Evolutionary conservation across 352 stramenopile species (phyloP), one percentile per base, ranked within the genome.

Genomic region (Phytophthora fragariaefolia): DNA sequence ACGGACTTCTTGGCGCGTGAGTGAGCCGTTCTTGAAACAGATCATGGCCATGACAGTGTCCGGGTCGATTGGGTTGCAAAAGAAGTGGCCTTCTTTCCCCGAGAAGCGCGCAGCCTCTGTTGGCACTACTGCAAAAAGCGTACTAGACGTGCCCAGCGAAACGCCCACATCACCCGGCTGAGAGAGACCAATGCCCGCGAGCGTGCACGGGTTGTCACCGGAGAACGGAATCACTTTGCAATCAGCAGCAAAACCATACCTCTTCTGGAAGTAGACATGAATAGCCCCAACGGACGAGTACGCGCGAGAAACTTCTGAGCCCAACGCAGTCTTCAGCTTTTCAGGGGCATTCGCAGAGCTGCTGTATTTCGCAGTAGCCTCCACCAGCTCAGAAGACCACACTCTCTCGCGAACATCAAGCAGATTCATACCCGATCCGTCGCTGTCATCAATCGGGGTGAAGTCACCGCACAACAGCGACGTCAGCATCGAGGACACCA

Each of bases 391-490:
- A 1, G 72, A 50, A 2, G 80, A 90, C 87, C 85, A 95, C 53
- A 85, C 52, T 6, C 76, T 63, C 5, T 80, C 63, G 4, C 70
- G 65, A 4, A 97, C 67, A 53, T 96, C 81, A 24, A 96, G 75
- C 10, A 97, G 66, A 54, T 96, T 95, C 87, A 96, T 96, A 1
- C 88, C 89, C 0, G 81, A 91, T 24, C 76, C 86, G 58, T 96
- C 89, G 49, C 85, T 94, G 27, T 84, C 77, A 26, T 96, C 89
- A 30, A 96, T 90, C 8, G 80, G 51, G 27, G 83, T 75, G 58
- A 80, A 92, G n/a, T 79, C 63, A 2, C 89, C 87, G 12, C 73
- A 73, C 17, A 96, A 43, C 18, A 95, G 58, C 32, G 86, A 94
- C 18, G 89, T 93, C 36, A 96, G 53, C 73, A 92, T 80, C 0